phyloP scores from a whole-genome alignment of 495 filamentous ascomycete species.

The Cryomyces antarcticus region DNA sequence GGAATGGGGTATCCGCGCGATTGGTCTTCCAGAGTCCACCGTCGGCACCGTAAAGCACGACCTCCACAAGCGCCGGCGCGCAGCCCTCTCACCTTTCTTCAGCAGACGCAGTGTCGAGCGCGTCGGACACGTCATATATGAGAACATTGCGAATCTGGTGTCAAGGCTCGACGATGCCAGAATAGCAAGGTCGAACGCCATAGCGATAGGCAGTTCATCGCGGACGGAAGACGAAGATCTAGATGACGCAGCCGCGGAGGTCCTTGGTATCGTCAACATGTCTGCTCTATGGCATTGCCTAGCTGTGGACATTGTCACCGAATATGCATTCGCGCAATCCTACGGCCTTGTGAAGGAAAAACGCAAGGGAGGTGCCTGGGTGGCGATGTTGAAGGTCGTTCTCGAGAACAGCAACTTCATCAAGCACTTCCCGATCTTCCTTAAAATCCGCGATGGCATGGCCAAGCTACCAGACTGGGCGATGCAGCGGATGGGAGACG shows the following conservation, averaged over 20 bases:
- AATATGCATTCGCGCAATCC: conserved; percentile 18
- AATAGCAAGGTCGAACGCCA: not conserved
- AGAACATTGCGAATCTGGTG: not conserved
- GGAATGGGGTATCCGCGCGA: conserved; percentile 2
- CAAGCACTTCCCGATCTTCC: not conserved
- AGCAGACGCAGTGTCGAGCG: not conserved
- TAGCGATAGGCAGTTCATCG: too few species aligned
- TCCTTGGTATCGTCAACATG: not conserved
- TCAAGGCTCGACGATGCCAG: not conserved
- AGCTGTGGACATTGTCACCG: conserved; percentile 25
- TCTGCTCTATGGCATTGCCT: conserved; percentile 4
- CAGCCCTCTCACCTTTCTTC: conserved; percentile 1
- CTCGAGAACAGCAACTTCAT: not conserved
- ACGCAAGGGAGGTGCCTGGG: not conserved
- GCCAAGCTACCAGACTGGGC: not conserved
- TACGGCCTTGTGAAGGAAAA: conserved; percentile 1
- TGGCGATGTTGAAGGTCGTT: not conserved
- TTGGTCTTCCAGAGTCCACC: conserved; percentile 2
- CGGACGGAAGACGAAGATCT: not conserved
- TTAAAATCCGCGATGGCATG: not conserved
- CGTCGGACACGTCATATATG: not conserved
- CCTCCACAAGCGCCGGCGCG: conserved; percentile 1
- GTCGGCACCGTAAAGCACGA: conserved; percentile 2
- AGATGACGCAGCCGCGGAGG: not conserved
- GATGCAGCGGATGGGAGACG: not conserved